These are phyloP conservation scores for Ilex aquifolium DNA, from an alignment of 257 asterid species.

Conservation along the genomic window DNA sequence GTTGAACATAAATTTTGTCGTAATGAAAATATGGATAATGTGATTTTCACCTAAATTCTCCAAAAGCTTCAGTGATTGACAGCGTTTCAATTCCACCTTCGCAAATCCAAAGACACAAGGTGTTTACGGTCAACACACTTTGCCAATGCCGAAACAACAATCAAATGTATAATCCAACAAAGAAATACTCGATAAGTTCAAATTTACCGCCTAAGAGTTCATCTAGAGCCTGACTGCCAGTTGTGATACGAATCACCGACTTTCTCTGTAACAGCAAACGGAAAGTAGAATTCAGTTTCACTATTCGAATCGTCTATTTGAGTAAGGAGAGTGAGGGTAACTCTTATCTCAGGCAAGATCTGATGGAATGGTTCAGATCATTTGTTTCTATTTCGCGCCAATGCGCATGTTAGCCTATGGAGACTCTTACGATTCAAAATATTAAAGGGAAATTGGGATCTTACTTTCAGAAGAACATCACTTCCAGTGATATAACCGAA, in stretches of 20 bases:
- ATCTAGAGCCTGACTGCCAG: slow-evolving; percentile 98
- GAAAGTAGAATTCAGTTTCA: background rate
- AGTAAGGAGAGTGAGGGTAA: too few species aligned
- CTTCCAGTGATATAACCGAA: slow-evolving; percentile 95
- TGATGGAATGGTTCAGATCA: background rate
- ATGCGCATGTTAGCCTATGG: background rate
- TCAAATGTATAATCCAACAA: background rate
- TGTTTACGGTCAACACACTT: too few species aligned
- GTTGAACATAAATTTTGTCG: too few species aligned
- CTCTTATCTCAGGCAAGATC: too few species aligned
- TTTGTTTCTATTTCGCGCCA: background rate
- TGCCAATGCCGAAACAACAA: too few species aligned
- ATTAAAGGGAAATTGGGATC: slow-evolving; percentile 17
- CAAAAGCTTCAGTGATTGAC: slow-evolving; percentile 96
- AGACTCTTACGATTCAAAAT: slow-evolving; percentile 2
- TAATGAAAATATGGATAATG: background rate
- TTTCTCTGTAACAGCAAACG: slow-evolving; percentile 54
- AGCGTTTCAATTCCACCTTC: slow-evolving; percentile 87
- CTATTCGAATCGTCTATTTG: background rate
- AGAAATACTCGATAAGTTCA: slow-evolving; percentile 9
- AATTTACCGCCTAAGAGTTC: slow-evolving; percentile 81
- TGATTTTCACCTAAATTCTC: slow-evolving; percentile 74
- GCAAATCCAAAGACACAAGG: slow-evolving; percentile 8
- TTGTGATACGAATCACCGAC: slow-evolving; percentile 72
- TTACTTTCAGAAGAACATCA: slow-evolving; percentile 87